phyloP scores from a whole-genome alignment of 2,329 filamentous ascomycete species.

The Epichloe scottii region DNA sequence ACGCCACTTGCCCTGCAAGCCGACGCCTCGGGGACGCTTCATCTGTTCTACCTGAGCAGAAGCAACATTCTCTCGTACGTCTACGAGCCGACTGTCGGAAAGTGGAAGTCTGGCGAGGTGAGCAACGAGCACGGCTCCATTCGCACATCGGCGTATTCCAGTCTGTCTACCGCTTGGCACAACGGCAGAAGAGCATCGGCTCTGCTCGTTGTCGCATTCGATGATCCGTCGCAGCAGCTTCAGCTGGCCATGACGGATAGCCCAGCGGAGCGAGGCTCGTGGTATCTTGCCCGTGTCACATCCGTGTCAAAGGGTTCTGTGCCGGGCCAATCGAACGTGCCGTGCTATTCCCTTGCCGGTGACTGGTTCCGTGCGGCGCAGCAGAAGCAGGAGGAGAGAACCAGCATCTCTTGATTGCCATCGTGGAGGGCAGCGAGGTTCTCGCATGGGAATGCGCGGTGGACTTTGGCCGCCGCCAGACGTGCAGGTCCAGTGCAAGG shows the following conservation, averaged over 20 bases:
- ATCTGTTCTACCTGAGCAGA: constrained; percentile 13
- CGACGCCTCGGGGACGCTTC: constrained; percentile 8
- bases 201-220: constrained; percentile 10
- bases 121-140: constrained; percentile 1
- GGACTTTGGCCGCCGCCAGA: constrained; percentile 7
- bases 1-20: constrained; percentile 10
- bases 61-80: constrained; percentile 8
- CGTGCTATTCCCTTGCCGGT: constrained; percentile 11
- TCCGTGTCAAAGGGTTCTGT: constrained; percentile 3
- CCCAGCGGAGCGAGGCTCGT: constrained; percentile 6
- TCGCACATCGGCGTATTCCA: constrained; percentile 4
- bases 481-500: constrained; percentile 7
- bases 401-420: constrained; percentile 8
- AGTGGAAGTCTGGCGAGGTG: constrained; percentile 9
- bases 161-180: constrained; percentile 12
- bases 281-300: constrained; percentile 7
- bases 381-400: neutral
- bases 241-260: constrained; percentile 9
- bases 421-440: constrained; percentile 8
- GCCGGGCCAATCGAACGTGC: constrained; percentile 7
- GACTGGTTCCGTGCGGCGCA: constrained; percentile 6
- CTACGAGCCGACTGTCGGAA: constrained; percentile 6
- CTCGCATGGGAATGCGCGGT: constrained; percentile 11
- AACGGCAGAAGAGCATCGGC: constrained; percentile 4
- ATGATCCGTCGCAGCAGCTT: constrained; percentile 7